A percentile compares a stretch with the other conserved stretches of the same genome.
Conservation (phyloP, 441 rosid genomes). For the Populus hybrid region DNA sequence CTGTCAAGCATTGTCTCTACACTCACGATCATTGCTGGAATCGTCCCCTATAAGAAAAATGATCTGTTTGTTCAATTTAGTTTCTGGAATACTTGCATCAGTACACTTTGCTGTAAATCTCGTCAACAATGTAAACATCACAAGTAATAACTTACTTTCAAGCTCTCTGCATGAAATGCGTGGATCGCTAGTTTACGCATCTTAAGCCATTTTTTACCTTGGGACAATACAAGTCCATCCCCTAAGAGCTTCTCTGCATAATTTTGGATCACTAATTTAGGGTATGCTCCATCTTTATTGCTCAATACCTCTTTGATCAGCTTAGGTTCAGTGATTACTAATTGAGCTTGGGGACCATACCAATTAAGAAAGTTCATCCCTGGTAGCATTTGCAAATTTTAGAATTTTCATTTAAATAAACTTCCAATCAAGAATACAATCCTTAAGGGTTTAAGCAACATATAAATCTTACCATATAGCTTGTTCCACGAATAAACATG, state of each 20-base stretch:
- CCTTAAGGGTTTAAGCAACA: neutral
- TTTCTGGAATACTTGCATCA: neutral
- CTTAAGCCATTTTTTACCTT: slow-evolving; percentile 36
- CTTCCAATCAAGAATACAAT: neutral
- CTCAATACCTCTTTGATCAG: slow-evolving; percentile 32
- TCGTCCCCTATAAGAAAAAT: neutral
- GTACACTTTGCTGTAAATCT: neutral
- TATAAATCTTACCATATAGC: slow-evolving; percentile 27
- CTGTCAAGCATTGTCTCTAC: slow-evolving; percentile 33
- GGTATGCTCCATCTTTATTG: slow-evolving; percentile 26
- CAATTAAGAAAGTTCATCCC: slow-evolving; percentile 33
- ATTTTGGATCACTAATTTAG: neutral
- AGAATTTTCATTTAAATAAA: neutral
- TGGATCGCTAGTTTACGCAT: slow-evolving; percentile 36
- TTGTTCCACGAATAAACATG: slow-evolving; percentile 35
- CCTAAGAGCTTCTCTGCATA: slow-evolving; percentile 31
- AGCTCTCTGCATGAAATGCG: slow-evolving; percentile 38
- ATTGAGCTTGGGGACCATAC: slow-evolving; percentile 29
- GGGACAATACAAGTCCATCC: slow-evolving; percentile 28
- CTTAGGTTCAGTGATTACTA: slow-evolving; percentile 32
- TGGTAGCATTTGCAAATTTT: neutral
- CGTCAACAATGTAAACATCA: neutral
- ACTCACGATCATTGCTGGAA: slow-evolving; percentile 8
- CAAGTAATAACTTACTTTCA: slow-evolving; percentile 24
- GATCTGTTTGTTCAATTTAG: neutral